Conservation (phyloP, 2,329 filamentous ascomycete species). For the Falciphora oryzae region DNA sequence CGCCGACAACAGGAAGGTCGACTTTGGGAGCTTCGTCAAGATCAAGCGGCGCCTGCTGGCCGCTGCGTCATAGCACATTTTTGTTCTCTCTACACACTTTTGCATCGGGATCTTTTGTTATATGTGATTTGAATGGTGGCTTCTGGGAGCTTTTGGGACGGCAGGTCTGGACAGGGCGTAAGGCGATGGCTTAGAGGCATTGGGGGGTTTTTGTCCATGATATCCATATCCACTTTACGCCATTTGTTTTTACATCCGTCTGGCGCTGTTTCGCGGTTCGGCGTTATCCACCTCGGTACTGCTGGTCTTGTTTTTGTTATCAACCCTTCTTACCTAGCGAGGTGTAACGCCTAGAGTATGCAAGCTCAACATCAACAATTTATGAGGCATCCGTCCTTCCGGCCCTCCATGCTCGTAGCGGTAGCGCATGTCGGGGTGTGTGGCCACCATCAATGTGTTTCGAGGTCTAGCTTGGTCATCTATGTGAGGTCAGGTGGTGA, state of each 20-base stretch:
- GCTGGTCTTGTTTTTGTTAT: background rate
- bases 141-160: no score
- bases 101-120: background rate
- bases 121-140: background rate
- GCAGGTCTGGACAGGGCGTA: background rate
- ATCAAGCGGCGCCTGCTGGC: slow-evolving; percentile 36
- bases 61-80: slow-evolving; percentile 15
- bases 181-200: background rate
- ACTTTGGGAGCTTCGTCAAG: slow-evolving; percentile 41
- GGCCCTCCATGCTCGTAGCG: background rate
- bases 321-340: background rate
- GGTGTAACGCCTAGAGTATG: no score
- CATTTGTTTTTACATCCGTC: background rate
- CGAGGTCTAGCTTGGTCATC: no score
- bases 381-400: background rate
- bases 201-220: background rate
- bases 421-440: no score
- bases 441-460: no score
- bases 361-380: background rate
- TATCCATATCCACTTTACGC: background rate
- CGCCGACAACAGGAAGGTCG: slow-evolving; percentile 42
- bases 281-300: no score
- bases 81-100: background rate
- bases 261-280: no score
- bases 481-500: no score